Conservation (phyloP, 179 eudicot genomes). For the Camellia oleifera region DNA sequence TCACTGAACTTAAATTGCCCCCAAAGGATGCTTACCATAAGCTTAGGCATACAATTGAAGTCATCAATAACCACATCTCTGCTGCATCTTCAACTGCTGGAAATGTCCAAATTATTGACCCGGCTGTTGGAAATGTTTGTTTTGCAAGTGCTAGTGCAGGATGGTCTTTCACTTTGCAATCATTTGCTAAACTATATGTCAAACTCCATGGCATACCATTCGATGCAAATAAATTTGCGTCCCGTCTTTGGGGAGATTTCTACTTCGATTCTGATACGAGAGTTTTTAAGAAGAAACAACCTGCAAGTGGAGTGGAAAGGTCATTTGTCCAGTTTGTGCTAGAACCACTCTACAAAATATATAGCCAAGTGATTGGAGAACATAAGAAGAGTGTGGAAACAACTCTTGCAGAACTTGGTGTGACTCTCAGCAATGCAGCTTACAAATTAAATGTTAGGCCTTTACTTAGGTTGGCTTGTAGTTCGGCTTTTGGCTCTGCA, state of each 20-base stretch:
- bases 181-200: slow-evolving; percentile 93
- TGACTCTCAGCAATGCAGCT: slow-evolving; percentile 86
- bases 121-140: slow-evolving; percentile 89
- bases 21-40: slow-evolving; percentile 98
- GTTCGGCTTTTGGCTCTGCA: slow-evolving; percentile 97
- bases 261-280: slow-evolving; percentile 77
- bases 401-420: slow-evolving; percentile 93
- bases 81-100: slow-evolving; percentile 91
- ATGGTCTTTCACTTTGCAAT: slow-evolving; percentile 95
- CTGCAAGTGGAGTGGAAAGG: slow-evolving; percentile 79
- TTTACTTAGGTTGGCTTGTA: slow-evolving; percentile 91
- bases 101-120: slow-evolving; percentile 77
- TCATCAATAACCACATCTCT: slow-evolving; percentile 74
- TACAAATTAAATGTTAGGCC: slow-evolving; percentile 92
- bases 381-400: slow-evolving; percentile 97
- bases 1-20: slow-evolving; percentile 92
- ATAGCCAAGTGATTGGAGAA: slow-evolving; percentile 98
- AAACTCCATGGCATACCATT: slow-evolving; percentile 92
- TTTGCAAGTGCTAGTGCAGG: slow-evolving; percentile 98
- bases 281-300: slow-evolving; percentile 66
- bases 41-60: slow-evolving; percentile 84
- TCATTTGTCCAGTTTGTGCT: slow-evolving; percentile 94
- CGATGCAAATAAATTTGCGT: slow-evolving; percentile 87
- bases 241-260: slow-evolving; percentile 95
- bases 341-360: slow-evolving; percentile 93